A percentile compares a stretch with the other conserved stretches of the same genome.
Evolutionary conservation across 768 basidiomycete genomes (phyloP).

Genomic region (Hydnum rufescens): DNA sequence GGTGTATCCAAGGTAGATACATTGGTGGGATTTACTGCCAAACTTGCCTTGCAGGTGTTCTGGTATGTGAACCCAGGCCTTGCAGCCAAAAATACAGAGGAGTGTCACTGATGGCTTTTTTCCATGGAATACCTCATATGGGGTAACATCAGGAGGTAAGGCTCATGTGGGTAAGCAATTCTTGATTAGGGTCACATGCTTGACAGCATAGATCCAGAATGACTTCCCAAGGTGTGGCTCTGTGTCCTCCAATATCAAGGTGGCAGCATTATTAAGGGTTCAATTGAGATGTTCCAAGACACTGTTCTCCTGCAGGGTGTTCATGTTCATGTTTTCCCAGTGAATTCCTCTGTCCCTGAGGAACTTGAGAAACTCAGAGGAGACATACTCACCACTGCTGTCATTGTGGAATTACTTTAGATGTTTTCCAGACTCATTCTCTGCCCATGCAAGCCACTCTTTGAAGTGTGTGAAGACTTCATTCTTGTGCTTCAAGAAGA

Average conservation of each 20-base stretch:
- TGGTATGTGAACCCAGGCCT: constrained; percentile 22
- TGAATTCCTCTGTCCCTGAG: constrained; percentile 1
- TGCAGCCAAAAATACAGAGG: constrained; percentile 22
- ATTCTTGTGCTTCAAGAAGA: too few relatives aligned
- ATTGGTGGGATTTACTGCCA: constrained; percentile 15
- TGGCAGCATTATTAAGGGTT: background rate
- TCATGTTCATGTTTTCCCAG: constrained; percentile 3
- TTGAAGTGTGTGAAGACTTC: too few relatives aligned
- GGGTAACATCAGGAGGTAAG: constrained; percentile 2
- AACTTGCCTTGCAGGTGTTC: constrained; percentile 14
- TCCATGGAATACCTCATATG: constrained; percentile 6
- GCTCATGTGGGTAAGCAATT: constrained; percentile 1
- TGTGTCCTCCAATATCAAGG: background rate
- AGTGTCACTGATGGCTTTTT: constrained; percentile 13
- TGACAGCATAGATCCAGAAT: constrained; percentile 4
- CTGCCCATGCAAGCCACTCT: background rate
- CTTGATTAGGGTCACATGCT: background rate
- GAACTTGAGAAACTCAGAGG: background rate
- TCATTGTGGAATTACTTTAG: constrained; percentile 4
- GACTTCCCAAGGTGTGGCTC: constrained; percentile 5
- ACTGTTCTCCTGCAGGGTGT: constrained; percentile 10
- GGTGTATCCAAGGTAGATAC: constrained; percentile 23
- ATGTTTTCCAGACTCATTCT: constrained; percentile 3
- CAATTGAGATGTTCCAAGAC: constrained; percentile 6
- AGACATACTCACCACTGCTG: constrained; percentile 10